Conservation (phyloP, 805 yeast species). For the Teunomyces lycoperdinae region DNA sequence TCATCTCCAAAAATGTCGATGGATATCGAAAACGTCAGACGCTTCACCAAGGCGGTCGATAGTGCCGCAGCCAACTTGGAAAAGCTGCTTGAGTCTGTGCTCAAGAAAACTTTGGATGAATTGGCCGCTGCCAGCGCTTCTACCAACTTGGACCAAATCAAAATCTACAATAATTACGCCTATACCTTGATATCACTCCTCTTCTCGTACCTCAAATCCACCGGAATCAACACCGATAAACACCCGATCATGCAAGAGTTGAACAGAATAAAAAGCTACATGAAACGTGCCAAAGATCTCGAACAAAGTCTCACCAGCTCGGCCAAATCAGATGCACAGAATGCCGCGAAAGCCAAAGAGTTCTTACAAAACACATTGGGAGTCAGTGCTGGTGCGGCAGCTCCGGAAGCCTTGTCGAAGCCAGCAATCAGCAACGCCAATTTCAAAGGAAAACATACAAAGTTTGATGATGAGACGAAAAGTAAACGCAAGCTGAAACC, state of each 20-base stretch:
- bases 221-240: conserved; percentile 53
- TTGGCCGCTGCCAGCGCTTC: conserved; percentile 18
- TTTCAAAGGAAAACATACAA: conserved; percentile 55
- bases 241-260: conserved; percentile 71
- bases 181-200: conserved; percentile 56
- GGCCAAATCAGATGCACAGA: conserved; percentile 17
- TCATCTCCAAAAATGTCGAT: conserved; percentile 20
- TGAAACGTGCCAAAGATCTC: conserved; percentile 52
- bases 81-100: conserved; percentile 32
- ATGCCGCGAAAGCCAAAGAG: conserved; percentile 41
- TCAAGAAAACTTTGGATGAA: conserved; percentile 41
- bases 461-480: conserved; percentile 30
- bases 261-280: conserved; percentile 62
- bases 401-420: conserved; percentile 20
- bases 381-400: conserved; percentile 32
- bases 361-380: conserved; percentile 45
- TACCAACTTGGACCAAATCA: conserved; percentile 26
- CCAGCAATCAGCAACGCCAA: conserved; percentile 55
- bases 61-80: conserved; percentile 34
- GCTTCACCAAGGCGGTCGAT: conserved; percentile 38
- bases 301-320: conserved; percentile 21
- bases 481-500: neutral
- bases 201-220: conserved; percentile 56
- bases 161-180: conserved; percentile 38
- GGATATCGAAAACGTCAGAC: conserved; percentile 46